Conservation (phyloP, 208 protist genomes). For the Crithidia mellificae region DNA sequence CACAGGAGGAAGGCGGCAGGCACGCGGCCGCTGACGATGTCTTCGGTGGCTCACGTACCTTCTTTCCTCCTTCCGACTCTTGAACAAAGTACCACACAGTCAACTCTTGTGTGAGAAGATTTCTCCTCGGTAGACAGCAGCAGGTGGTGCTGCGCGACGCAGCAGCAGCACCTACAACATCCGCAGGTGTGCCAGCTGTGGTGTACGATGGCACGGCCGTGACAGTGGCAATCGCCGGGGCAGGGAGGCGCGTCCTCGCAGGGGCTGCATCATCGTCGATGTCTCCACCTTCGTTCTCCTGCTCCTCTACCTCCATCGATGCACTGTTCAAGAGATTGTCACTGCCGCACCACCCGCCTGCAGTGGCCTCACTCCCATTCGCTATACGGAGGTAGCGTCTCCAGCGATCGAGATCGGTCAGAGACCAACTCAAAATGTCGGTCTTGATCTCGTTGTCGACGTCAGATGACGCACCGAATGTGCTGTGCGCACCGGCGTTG, state of each 20-base stretch:
- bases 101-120: not conserved
- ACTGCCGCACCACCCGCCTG: too few species aligned
- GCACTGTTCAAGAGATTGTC: too few species aligned
- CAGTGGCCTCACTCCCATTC: too few species aligned
- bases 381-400: not conserved
- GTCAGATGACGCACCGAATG: not conserved
- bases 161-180: too few species aligned
- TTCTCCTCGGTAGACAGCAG: conserved; percentile 2
- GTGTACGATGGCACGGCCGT: not conserved
- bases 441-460: not conserved
- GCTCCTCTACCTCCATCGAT: not conserved
- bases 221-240: not conserved
- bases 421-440: not conserved
- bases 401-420: conserved; percentile 9
- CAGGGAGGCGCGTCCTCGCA: not conserved
- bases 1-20: not conserved
- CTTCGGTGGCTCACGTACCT: too few species aligned
- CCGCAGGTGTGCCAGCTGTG: too few species aligned
- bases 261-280: not conserved
- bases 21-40: not conserved
- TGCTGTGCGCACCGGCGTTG: not conserved
- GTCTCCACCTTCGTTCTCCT: not conserved
- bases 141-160: too few species aligned
- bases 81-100: conserved; percentile 12
- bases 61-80: too few species aligned